Evolutionary conservation across 768 basidiomycete species (phyloP), one percentile per base, ranked within the genome.

Genomic region (Xerocomus potaroensis): DNA sequence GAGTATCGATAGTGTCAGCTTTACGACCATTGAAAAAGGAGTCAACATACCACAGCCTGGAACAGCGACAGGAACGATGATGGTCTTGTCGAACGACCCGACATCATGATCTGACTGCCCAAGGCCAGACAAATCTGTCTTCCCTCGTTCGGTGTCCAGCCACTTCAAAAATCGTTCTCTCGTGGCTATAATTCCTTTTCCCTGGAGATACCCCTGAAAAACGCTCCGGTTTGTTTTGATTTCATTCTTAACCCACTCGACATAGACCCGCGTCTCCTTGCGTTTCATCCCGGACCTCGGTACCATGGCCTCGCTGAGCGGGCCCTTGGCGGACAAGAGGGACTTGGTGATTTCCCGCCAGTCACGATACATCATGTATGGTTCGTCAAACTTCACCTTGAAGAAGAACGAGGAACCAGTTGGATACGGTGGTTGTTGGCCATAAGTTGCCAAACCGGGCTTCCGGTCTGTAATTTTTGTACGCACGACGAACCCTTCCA

Each of bases 321-420:
- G 53, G 42, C 54, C 58, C 33, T 72, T 67, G 35, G 68, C 53
- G 7, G 69, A 58, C 8, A 93, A 72, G n/a, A 95, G 72, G 10
- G 64, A 67, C 63, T 90, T 89, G 6, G 96, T 97, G 43, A 94
- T 75, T 67, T 98, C 95, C 45, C 95, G 78, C 92, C 93, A 98
- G 62, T 94, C 90, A 45, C 96, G 85, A 69, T 96, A 98, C 83
- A 95, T 94, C 78, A 97, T 83, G 64, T 99, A 99, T 3, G 95
- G 95, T 61, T 98, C 91, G 66, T 98, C 93, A 66, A 97, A 98
- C 64, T 99, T 99, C 71, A 98, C 77, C 63, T 99, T 99, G 83
- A 96, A 98, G 77, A 99, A 97, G 75, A 97, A 95, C 0, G 91
- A 85, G 2, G 87, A 81, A 24, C 86, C 90, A 1, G 83, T 67